Conservation (phyloP, 768 basidiomycete species). For the Suillus spraguei region DNA sequence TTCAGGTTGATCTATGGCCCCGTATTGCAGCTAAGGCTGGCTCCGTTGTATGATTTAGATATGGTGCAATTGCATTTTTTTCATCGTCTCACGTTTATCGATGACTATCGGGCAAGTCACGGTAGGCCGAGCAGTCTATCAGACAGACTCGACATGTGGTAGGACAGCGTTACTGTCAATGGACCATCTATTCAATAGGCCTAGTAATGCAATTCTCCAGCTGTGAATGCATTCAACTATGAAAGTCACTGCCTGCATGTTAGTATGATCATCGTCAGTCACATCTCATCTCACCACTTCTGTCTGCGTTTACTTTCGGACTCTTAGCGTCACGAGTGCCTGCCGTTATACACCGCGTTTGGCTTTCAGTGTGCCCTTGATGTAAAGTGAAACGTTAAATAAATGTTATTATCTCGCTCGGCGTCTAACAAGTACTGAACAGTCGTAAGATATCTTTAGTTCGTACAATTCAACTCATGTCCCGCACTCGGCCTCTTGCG, state of each 20-base stretch:
- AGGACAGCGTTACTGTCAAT: not conserved
- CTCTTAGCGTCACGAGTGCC: not conserved
- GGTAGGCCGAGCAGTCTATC: not conserved
- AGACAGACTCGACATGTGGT: not conserved
- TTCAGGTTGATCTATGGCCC: conserved; percentile 94
- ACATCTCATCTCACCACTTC: not conserved
- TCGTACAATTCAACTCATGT: not conserved
- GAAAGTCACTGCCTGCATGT: not conserved
- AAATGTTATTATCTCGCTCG: not conserved
- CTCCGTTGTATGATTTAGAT: conserved; percentile 81
- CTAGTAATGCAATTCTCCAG: not conserved
- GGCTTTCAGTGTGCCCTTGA: not conserved
- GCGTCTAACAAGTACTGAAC: not conserved
- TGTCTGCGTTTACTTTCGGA: not conserved
- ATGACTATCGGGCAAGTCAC: not conserved
- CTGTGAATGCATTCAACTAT: not conserved
- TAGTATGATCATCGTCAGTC: not conserved
- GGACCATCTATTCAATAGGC: not conserved
- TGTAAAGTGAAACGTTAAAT: not conserved
- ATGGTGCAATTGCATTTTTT: conserved; percentile 7
- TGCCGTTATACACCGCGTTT: not conserved
- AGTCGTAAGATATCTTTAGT: not conserved
- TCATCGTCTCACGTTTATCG: not conserved
- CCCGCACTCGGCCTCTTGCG: not conserved
- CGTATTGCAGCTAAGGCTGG: conserved; percentile 99